phyloP scores from a whole-genome alignment of 495 filamentous ascomycete genomes.

The Neurospora sp. region DNA sequence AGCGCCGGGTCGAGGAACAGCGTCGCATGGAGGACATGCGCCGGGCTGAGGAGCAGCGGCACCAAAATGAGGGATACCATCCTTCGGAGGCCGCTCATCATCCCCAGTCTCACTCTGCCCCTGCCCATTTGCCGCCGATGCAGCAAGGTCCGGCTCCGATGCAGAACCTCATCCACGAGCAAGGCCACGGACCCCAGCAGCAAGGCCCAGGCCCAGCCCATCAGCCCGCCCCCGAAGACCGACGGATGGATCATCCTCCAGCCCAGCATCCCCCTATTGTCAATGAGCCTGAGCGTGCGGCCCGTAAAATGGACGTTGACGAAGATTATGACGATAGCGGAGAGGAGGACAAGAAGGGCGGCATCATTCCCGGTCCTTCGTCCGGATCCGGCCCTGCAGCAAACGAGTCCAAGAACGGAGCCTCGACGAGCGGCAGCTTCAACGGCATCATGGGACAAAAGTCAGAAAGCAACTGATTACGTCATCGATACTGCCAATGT shows the following conservation, averaged over 20 bases:
- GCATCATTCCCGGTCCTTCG: conserved; percentile 22
- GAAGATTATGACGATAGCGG: conserved; percentile 91
- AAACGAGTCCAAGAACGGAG: conserved; percentile 36
- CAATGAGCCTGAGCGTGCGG: conserved; percentile 66
- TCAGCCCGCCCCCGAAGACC: conserved; percentile 36
- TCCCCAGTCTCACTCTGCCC: conserved; percentile 54
- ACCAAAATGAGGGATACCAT: conserved; percentile 67
- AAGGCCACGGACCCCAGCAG: conserved; percentile 35
- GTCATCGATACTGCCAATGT: not conserved
- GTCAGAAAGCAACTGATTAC: conserved; percentile 21
- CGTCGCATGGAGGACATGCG: conserved; percentile 33
- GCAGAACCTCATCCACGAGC: conserved; percentile 47
- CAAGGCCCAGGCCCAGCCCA: conserved; percentile 19
- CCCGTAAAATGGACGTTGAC: conserved; percentile 92
- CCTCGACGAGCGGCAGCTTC: conserved; percentile 31
- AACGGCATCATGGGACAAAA: conserved; percentile 39
- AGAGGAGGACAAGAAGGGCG: conserved; percentile 66
- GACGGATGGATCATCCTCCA: conserved; percentile 37
- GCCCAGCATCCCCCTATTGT: conserved; percentile 36
- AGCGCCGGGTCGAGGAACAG: conserved; percentile 39
- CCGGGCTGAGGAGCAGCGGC: conserved; percentile 53
- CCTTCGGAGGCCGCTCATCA: conserved; percentile 89
- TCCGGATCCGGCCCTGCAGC: conserved; percentile 18
- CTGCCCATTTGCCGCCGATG: conserved; percentile 59
- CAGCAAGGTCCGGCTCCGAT: conserved; percentile 50